These are phyloP conservation scores for Ganoderma lucidum DNA, from an alignment of 1,284 basidiomycete species.

Conservation along the genomic window DNA sequence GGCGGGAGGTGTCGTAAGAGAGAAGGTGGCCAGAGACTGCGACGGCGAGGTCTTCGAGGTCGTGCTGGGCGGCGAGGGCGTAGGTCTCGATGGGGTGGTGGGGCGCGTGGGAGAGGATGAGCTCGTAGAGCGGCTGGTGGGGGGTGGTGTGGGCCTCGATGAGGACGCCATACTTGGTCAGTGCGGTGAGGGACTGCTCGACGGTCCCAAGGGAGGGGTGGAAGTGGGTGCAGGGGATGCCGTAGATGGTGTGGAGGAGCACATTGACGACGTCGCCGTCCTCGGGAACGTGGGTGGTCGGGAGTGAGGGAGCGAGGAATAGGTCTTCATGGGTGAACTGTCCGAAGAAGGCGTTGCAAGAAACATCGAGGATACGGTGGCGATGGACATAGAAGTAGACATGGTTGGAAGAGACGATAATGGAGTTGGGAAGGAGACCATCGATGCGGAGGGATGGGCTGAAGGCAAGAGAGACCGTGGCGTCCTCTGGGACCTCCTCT, in stretches of 20 bases:
- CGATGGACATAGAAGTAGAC: conserved; percentile 65
- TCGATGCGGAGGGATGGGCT: conserved; percentile 67
- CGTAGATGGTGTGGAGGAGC: conserved; percentile 47
- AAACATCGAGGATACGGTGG: conserved; percentile 40
- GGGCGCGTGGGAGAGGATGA: conserved; percentile 43
- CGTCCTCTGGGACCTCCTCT: conserved; percentile 18
- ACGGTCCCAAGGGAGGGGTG: conserved; percentile 39
- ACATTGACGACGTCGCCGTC: conserved; percentile 45
- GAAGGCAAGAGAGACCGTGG: conserved; percentile 74
- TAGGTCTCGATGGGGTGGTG: conserved; percentile 45
- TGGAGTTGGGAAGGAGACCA: conserved; percentile 58
- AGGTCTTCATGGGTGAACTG: conserved; percentile 35
- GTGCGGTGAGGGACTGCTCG: conserved; percentile 37
- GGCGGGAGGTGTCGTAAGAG: conserved; percentile 39
- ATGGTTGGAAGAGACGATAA: conserved; percentile 71
- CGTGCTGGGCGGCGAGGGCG: conserved; percentile 45
- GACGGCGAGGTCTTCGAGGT: conserved; percentile 46
- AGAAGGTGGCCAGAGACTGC: conserved; percentile 47
- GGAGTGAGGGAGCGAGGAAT: conserved; percentile 27
- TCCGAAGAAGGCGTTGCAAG: conserved; percentile 44
- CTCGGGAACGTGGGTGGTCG: conserved; percentile 39
- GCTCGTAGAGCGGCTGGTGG: conserved; percentile 39
- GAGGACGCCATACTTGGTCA: conserved; percentile 43
- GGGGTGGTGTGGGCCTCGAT: conserved; percentile 32
- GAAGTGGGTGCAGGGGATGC: conserved; percentile 41